Base-by-base conservation (phyloP, 176 grass and related monocot genomes). In the Musa schizocarpa region DNA sequence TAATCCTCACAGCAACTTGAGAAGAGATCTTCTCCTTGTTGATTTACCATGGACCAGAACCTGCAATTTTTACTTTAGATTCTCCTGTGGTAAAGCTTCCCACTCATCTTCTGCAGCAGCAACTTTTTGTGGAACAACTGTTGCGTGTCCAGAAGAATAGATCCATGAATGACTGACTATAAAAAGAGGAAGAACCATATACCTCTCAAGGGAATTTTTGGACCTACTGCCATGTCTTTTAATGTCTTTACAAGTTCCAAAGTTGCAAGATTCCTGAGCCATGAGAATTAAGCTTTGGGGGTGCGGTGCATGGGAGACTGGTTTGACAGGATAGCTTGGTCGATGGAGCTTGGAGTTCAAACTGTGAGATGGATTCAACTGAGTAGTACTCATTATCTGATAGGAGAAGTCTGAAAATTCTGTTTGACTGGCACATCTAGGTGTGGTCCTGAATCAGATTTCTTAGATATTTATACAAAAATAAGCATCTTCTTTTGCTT, bases 1-100 rank as follows among this genome's bases (percentile, higher is more conserved):
- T 78, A 69, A 92, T 92, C 81, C 86, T 74, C 58, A 79, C 79
- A 78, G 81, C 75, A 86, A 88, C 81, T 84, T 73, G 76, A 88
- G 87, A 88, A 88, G 86, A 90, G 88, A 93, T 91, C 83, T 93
- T 86, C 82, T 90, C 89, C 88, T 23, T 23, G 14, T 88, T 93
- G 83, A 88, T 89, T 72, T 34, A 58, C 76, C 20, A 71, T 87
- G 84, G 87, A 78, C 86, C 72, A 82, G 61, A 55, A 43, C 61
- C 62, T 86, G 17, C 75, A 73, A 63, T 76, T 90, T 77, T 68
- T 78, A 77, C 87, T 92, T 78, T 74, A 69, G 79, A 79, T 80
- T 82, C 63, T 79, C 79, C 52, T 64, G 20, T 19, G 49, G 52
- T 57, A 78, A 77, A 79, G 77, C 20, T 79, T 50, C 16, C 34